Base-by-base conservation (phyloP, 2,329 filamentous ascomycete species). In the Epichloe baconii region DNA sequence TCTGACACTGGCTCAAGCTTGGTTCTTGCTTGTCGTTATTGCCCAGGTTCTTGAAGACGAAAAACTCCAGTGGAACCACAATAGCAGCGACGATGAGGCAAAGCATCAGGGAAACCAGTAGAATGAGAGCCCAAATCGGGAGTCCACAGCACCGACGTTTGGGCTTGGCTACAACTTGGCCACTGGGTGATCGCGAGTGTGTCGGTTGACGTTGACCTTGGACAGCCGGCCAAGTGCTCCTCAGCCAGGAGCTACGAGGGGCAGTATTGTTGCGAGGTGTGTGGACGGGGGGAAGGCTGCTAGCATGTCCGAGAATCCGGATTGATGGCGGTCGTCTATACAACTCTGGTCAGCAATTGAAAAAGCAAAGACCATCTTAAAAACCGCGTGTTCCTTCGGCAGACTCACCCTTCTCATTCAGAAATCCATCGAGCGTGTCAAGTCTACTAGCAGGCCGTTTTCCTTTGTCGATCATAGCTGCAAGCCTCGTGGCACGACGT, bases 391-490 rank as follows among this genome's bases (percentile, higher is more conserved):
- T 40, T 8, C 26, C 10, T 21, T 42, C 53, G 8, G 63, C 58
- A 52, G 62, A 63, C 43, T 65, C 61, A 49, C 64, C 66, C 54
- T 71, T 68, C 46, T 74, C 72, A 19, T 70, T 67, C 1, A 73
- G 69, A 52, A 74, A 80, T 54, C 76, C 73, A 41, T 69, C 68
- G 14, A 81, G 61, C 19, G 77, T 74, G 42, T 78, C 75, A 47
- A 80, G 68, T 15, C 76, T 73, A 59, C 80, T 84, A 21, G 71
- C 78, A 31, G 80, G 80, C 57, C 80, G 71, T 56, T 72, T 83
- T 12, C 91, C 91, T 57, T 83, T 83, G 60, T 97, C 91, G 53
- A 98, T 82, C 67, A 95, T 89, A 0, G 87, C 80, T 15, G 90
- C 91, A 38, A 97, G 72, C 57, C 81, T 82, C 0, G 91, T 97